These are phyloP conservation scores for Venturia aucupariae DNA, from an alignment of 2,329 filamentous ascomycete species.

Conservation along the genomic window DNA sequence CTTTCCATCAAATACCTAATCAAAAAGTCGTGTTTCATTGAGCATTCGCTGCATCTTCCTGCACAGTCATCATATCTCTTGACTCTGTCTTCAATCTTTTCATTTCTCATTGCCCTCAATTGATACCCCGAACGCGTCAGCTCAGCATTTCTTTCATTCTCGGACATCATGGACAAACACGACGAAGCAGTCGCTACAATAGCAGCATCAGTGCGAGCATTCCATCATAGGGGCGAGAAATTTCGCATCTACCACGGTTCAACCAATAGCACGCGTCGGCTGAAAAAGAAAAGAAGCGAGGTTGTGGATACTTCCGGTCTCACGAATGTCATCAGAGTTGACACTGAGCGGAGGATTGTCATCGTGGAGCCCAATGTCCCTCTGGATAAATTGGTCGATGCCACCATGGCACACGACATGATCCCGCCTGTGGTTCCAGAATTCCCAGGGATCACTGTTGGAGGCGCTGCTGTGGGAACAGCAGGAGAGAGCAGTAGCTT, in stretches of 20 bases:
- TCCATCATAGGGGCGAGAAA: slow-evolving; percentile 44
- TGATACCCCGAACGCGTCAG: not conserved
- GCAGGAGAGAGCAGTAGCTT: slow-evolving; percentile 62
- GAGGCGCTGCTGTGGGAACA: slow-evolving; percentile 58
- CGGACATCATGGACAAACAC: slow-evolving; percentile 30
- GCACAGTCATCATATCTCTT: not conserved
- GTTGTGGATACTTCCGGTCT: slow-evolving; percentile 60
- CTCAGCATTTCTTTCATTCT: not conserved
- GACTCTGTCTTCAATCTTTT: not conserved
- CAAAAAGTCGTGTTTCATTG: not conserved
- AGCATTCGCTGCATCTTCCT: not conserved
- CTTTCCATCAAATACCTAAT: not conserved
- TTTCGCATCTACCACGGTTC: slow-evolving; percentile 72
- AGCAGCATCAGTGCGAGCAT: slow-evolving; percentile 37
- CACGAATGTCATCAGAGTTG: slow-evolving; percentile 52
- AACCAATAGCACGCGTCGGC: slow-evolving; percentile 63
- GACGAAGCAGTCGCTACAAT: slow-evolving; percentile 36
- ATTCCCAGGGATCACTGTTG: slow-evolving; percentile 63
- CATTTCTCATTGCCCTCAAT: not conserved
- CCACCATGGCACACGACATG: slow-evolving; percentile 46
- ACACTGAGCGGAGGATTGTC: slow-evolving; percentile 44
- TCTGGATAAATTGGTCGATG: slow-evolving; percentile 55
- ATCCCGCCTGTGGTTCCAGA: slow-evolving; percentile 62
- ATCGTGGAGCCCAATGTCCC: slow-evolving; percentile 63
- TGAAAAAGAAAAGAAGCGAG: slow-evolving; percentile 35